phyloP scores from a whole-genome alignment of 2,329 filamentous ascomycete genomes.

The Calycina herbarum region DNA sequence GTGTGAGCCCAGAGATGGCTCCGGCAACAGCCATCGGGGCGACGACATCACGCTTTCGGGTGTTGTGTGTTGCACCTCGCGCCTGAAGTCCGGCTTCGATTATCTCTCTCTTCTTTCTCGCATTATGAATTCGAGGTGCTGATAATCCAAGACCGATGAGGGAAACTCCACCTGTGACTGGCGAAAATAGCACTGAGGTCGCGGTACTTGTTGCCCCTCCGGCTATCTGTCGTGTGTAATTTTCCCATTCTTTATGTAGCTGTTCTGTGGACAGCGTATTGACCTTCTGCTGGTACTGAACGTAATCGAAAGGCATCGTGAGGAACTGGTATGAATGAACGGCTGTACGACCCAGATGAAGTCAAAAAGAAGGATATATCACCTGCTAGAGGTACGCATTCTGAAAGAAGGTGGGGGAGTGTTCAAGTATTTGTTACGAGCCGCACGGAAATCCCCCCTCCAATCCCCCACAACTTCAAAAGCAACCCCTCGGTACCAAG shows the following conservation, averaged over 20 bases:
- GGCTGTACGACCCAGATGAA: not conserved
- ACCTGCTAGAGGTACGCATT: not conserved
- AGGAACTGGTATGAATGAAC: not conserved
- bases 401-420: not conserved
- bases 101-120: conserved; percentile 44
- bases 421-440: conserved; percentile 5
- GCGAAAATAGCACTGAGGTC: conserved; percentile 41
- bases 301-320: conserved; percentile 44
- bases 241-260: conserved; percentile 45
- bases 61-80: conserved; percentile 40
- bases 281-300: conserved; percentile 44
- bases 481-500: not conserved
- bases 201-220: conserved; percentile 44
- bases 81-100: conserved; percentile 42
- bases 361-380: not conserved
- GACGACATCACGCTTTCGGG: conserved; percentile 44
- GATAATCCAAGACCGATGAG: conserved; percentile 42
- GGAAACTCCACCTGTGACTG: conserved; percentile 43
- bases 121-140: conserved; percentile 44
- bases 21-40: conserved; percentile 43
- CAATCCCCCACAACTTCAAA: conserved; percentile 5
- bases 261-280: conserved; percentile 40
- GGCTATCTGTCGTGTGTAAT: conserved; percentile 44
- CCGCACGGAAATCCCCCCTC: not conserved
- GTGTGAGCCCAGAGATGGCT: conserved; percentile 40